Conservation (phyloP, 108 stramenopile genomes). For the Conticribra guillardii region DNA sequence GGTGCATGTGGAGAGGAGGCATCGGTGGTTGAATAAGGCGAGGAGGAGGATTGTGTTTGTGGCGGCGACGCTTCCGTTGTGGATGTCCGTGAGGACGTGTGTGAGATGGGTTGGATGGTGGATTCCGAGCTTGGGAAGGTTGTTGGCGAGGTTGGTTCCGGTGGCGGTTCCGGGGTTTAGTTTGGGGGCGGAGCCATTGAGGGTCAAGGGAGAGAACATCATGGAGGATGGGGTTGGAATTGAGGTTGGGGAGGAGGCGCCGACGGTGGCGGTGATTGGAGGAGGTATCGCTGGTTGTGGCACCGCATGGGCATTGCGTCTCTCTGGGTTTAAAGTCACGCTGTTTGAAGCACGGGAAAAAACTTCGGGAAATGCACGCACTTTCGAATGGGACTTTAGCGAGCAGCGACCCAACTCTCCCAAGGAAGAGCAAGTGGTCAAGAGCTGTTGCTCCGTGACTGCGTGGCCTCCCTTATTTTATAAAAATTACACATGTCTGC, state of each 20-base stretch:
- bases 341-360: constrained; percentile 55
- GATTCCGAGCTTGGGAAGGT: constrained; percentile 26
- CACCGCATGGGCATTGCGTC: constrained; percentile 60
- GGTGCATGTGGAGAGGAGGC: constrained; percentile 45
- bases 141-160: constrained; percentile 44
- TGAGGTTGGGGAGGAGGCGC: not conserved
- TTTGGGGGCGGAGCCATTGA: constrained; percentile 52
- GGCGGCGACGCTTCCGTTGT: constrained; percentile 48
- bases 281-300: constrained; percentile 69
- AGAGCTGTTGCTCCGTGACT: constrained; percentile 61
- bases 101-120: constrained; percentile 44
- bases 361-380: constrained; percentile 64
- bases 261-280: constrained; percentile 62
- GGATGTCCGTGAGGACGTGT: constrained; percentile 49
- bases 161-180: constrained; percentile 53
- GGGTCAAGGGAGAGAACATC: not conserved
- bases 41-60: constrained; percentile 44
- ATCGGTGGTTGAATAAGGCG: constrained; percentile 26
- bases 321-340: constrained; percentile 50
- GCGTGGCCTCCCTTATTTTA: constrained; percentile 65
- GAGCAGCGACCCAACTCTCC: constrained; percentile 25
- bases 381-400: constrained; percentile 59
- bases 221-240: not conserved
- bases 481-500: constrained; percentile 61
- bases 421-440: constrained; percentile 40